Percentiles rank a stretch among this genome's conserved stretches.
These are phyloP conservation scores for Daldinia childiae DNA, from an alignment of 495 filamentous ascomycete genomes.

Conservation along the genomic window DNA sequence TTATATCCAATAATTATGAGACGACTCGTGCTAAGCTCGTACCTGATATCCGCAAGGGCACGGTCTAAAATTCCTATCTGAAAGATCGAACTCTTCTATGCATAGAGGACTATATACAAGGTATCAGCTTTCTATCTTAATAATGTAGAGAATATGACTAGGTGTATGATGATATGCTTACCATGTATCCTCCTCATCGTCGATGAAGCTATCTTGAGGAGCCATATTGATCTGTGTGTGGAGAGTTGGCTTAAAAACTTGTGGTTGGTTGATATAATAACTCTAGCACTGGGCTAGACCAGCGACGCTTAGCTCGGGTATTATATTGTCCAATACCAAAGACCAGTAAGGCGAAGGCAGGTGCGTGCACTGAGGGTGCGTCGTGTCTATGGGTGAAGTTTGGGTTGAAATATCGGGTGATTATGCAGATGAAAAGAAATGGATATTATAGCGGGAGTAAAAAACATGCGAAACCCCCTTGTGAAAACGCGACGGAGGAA, in stretches of 20 bases:
- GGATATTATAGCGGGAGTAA: constrained; percentile 20
- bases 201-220: constrained; percentile 95
- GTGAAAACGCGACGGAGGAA: constrained; percentile 23
- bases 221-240: constrained; percentile 59
- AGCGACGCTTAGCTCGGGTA: constrained; percentile 1
- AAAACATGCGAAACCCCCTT: constrained; percentile 27
- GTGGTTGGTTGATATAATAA: constrained; percentile 15
- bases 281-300: constrained; percentile 15
- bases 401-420: constrained; percentile 41
- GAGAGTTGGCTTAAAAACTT: constrained; percentile 28
- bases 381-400: constrained; percentile 33
- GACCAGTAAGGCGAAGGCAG: constrained; percentile 1
- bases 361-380: constrained; percentile 18
- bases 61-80: constrained; percentile 95
- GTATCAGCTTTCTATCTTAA: constrained; percentile 29
- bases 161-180: constrained; percentile 54
- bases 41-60: constrained; percentile 99
- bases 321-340: background rate
- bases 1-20: background rate
- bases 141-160: background rate
- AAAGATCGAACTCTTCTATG: constrained; percentile 98
- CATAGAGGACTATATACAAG: constrained; percentile 80
- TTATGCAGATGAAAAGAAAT: constrained; percentile 32
- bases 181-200: constrained; percentile 96
- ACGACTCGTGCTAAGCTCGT: constrained; percentile 43